These are phyloP conservation scores for Colletotrichum endophyticum DNA, from an alignment of 2,329 filamentous ascomycete genomes.

Conservation along the genomic window DNA sequence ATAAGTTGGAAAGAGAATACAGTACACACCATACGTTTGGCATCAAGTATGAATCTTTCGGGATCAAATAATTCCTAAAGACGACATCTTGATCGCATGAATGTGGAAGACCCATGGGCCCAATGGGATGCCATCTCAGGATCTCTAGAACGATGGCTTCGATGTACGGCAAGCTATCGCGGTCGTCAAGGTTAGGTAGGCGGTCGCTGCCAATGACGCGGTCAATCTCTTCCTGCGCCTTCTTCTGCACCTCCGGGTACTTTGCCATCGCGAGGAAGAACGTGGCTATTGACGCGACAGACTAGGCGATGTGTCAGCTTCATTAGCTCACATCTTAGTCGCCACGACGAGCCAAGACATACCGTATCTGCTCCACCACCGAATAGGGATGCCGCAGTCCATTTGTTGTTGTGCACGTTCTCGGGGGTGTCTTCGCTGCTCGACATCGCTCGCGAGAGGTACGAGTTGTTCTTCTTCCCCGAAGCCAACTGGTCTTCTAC, in stretches of 20 bases:
- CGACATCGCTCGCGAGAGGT: background rate
- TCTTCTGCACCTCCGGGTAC: constrained; percentile 46
- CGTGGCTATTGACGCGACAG: constrained; percentile 32
- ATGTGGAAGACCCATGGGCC: constrained; percentile 46
- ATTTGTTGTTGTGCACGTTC: constrained; percentile 4
- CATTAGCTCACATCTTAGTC: rapidly evolving
- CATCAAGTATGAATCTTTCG: constrained; percentile 33
- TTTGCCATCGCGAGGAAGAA: constrained; percentile 55
- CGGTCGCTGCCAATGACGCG: constrained; percentile 50
- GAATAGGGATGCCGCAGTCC: constrained; percentile 13
- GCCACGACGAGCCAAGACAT: constrained; percentile 13
- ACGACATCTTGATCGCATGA: constrained; percentile 29
- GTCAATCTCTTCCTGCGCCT: constrained; percentile 59
- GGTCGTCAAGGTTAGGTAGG: constrained; percentile 53
- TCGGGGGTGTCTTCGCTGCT: background rate
- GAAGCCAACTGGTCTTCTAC: constrained; percentile 26
- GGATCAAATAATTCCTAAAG: background rate
- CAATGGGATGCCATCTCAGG: constrained; percentile 59
- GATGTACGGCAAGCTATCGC: constrained; percentile 54
- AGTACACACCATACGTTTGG: constrained; percentile 30
- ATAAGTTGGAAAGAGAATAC: constrained; percentile 35
- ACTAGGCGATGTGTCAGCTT: constrained; percentile 16
- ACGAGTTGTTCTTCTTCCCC: background rate
- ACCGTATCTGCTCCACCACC: constrained; percentile 19
- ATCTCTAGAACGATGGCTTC: constrained; percentile 60